Conservation (phyloP, 169 alveolate species). For the Amoebophrya sp. region DNA sequence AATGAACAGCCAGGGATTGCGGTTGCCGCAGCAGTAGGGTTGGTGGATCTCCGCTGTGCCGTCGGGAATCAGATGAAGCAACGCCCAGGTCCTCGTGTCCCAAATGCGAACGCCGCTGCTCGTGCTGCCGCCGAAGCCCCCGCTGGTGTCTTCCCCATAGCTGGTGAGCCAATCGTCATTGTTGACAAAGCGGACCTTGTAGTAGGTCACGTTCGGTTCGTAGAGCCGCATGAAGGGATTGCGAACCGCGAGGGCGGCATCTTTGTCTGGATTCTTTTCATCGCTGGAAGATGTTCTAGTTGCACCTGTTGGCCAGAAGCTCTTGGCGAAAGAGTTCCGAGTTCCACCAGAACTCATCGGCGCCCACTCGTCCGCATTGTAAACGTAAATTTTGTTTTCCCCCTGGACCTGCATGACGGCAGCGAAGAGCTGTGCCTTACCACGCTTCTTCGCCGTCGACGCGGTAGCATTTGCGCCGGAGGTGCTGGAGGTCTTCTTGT, state of each 20-base stretch:
- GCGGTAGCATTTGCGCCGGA: too few relatives aligned
- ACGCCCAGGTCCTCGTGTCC: background rate
- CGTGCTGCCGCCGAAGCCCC: background rate
- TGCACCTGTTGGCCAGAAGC: too few relatives aligned
- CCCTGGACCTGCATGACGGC: constrained; percentile 5
- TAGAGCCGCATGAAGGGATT: background rate
- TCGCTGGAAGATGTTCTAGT: too few relatives aligned
- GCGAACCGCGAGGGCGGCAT: background rate
- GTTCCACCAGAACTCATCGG: background rate
- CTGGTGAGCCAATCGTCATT: background rate
- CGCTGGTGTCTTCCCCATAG: background rate
- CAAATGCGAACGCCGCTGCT: background rate
- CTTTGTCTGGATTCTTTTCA: too few relatives aligned
- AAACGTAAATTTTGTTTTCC: background rate
- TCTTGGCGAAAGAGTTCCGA: too few relatives aligned
- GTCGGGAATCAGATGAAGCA: background rate
- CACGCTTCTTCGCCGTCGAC: too few relatives aligned
- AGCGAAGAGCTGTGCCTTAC: too few relatives aligned
- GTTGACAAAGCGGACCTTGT: background rate
- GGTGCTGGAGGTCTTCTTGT: too few relatives aligned
- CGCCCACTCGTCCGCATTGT: background rate
- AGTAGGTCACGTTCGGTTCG: background rate
- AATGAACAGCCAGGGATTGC: background rate
- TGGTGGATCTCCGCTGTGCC: background rate
- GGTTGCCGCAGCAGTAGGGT: background rate